These are phyloP conservation scores for Hydnum rufescens DNA, from an alignment of 768 basidiomycete species.

Conservation along the genomic window DNA sequence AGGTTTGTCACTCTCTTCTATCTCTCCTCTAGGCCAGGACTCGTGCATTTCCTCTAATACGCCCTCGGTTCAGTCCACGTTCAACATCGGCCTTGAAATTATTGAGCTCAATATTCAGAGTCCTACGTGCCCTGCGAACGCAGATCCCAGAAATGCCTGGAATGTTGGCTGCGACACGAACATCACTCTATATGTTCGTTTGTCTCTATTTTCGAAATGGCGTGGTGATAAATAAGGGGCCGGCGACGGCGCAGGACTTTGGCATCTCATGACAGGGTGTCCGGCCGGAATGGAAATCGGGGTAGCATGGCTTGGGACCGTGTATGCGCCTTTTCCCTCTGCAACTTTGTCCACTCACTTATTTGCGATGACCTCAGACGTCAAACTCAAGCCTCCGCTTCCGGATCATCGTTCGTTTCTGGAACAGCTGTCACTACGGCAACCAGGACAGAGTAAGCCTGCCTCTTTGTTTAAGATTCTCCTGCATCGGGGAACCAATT, in stretches of 20 bases:
- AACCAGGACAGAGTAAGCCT: slow-evolving; percentile 34
- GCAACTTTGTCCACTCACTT: not conserved
- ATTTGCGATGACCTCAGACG: not conserved
- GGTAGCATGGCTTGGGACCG: slow-evolving; percentile 74
- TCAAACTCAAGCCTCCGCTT: slow-evolving; percentile 21
- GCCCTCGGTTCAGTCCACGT: slow-evolving; percentile 28
- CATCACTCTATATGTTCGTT: slow-evolving; percentile 40
- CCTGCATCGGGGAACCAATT: not conserved
- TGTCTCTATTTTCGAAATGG: slow-evolving; percentile 70
- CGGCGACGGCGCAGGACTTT: slow-evolving; percentile 58
- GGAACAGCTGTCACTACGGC: slow-evolving; percentile 70
- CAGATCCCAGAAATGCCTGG: slow-evolving; percentile 42
- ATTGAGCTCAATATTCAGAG: slow-evolving; percentile 59
- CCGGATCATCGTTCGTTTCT: slow-evolving; percentile 32
- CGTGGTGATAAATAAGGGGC: slow-evolving; percentile 43
- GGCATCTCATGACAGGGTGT: slow-evolving; percentile 78
- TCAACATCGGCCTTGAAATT: slow-evolving; percentile 73
- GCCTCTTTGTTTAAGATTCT: not conserved
- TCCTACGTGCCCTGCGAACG: slow-evolving; percentile 35
- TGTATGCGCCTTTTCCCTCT: slow-evolving; percentile 21
- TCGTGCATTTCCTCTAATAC: slow-evolving; percentile 17
- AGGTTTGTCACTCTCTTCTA: slow-evolving; percentile 20
- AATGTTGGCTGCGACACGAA: slow-evolving; percentile 46
- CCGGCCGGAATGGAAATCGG: slow-evolving; percentile 67
- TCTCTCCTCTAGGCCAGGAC: not conserved